These are phyloP conservation scores for Monilinia laxa DNA, from an alignment of 2,329 filamentous ascomycete genomes.

Conservation along the genomic window DNA sequence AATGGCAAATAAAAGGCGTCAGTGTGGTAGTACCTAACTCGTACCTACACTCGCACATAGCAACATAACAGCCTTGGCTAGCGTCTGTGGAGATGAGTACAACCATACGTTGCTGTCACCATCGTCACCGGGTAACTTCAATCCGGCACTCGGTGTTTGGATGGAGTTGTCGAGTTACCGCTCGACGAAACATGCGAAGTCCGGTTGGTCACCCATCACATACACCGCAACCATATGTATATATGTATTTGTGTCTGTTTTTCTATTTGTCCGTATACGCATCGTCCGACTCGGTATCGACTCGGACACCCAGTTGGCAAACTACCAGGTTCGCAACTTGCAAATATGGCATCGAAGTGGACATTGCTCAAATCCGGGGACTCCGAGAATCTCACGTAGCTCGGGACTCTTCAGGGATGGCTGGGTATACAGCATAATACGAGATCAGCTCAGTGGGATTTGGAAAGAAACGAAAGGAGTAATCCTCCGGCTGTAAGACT, in stretches of 20 bases:
- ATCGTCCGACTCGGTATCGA: too few relatives aligned
- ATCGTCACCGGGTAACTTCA: slow-evolving; percentile 16
- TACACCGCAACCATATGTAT: too few relatives aligned
- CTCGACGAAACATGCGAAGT: too few relatives aligned
- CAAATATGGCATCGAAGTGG: too few relatives aligned
- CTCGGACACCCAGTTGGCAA: too few relatives aligned
- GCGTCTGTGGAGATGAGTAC: slow-evolving; percentile 4
- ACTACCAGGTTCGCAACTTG: too few relatives aligned
- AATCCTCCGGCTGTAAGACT: not conserved
- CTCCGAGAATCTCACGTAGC: slow-evolving; percentile 3
- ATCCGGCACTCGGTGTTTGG: not conserved
- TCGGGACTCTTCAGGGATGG: not conserved
- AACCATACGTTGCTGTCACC: not conserved
- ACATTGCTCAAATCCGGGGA: not conserved
- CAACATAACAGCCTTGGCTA: not conserved
- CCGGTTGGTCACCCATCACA: too few relatives aligned
- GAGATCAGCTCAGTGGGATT: not conserved
- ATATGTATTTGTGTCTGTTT: too few relatives aligned
- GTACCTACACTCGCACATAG: too few relatives aligned
- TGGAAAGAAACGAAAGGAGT: not conserved
- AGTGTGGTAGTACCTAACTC: not conserved
- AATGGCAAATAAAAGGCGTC: slow-evolving; percentile 4
- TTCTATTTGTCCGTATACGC: too few relatives aligned
- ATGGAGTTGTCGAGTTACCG: not conserved
- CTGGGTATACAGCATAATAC: not conserved